These are phyloP conservation scores for Salix suchowensis DNA, from an alignment of 345 rosid genomes.

Conservation along the genomic window DNA sequence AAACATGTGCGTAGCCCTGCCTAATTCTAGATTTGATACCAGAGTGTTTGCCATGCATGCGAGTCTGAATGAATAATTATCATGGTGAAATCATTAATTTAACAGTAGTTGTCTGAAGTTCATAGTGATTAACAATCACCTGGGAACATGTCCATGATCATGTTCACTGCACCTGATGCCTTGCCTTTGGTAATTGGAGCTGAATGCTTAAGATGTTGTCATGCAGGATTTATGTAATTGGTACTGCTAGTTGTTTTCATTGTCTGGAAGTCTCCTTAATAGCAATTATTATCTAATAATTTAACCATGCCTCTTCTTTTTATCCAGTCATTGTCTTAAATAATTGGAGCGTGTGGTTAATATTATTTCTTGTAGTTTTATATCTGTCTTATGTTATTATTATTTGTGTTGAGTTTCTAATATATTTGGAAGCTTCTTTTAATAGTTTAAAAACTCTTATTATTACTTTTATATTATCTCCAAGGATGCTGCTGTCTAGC, in stretches of 20 bases:
- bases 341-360: neutral
- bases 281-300: neutral
- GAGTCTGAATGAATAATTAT: neutral
- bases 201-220: neutral
- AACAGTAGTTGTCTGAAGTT: neutral
- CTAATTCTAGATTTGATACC: neutral
- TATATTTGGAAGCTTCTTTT: constrained; percentile 7
- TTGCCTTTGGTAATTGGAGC: neutral
- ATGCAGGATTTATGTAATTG: neutral
- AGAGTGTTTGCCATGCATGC: neutral
- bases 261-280: neutral
- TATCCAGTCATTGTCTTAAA: neutral
- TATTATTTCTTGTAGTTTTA: neutral
- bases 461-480: neutral
- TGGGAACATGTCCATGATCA: neutral
- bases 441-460: neutral
- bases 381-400: neutral
- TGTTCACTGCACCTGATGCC: neutral
- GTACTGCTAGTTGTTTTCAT: neutral
- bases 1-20: neutral
- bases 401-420: neutral
- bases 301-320: neutral
- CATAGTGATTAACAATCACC: neutral
- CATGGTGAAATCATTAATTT: neutral
- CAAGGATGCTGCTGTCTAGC: constrained; percentile 87